These are phyloP conservation scores for Pestalotiopsis sp. DNA, from an alignment of 2,329 filamentous ascomycete genomes.

Conservation along the genomic window DNA sequence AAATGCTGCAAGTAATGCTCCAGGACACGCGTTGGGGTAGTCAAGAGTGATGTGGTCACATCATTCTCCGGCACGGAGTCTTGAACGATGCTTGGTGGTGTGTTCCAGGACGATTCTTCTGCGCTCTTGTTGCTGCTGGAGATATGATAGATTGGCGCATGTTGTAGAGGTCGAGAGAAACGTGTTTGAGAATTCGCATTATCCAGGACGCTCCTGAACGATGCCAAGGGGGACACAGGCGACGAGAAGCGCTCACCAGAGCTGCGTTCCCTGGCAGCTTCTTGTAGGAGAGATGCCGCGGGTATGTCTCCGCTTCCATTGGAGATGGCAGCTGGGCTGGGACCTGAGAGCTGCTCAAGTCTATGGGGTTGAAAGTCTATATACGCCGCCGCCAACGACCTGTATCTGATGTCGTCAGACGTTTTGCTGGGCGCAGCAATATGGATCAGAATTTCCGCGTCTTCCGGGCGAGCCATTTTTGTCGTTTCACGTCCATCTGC, in stretches of 20 bases:
- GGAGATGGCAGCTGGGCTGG: background rate
- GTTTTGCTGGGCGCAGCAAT: conserved; percentile 51
- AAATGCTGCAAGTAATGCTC: conserved; percentile 47
- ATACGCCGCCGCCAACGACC: conserved; percentile 52
- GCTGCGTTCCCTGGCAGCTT: background rate
- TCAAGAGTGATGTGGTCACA: conserved; percentile 31
- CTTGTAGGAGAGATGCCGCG: too few relatives aligned
- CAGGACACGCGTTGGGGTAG: conserved; percentile 53
- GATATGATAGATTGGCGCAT: background rate
- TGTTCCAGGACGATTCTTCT: conserved; percentile 39
- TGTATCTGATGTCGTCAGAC: conserved; percentile 50
- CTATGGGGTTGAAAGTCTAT: conserved; percentile 41
- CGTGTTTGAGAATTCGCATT: conserved; percentile 34
- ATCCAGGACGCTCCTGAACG: conserved; percentile 46
- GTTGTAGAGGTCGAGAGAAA: background rate
- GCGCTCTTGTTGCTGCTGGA: conserved; percentile 1
- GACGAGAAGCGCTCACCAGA: conserved; percentile 15
- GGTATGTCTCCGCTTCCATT: background rate
- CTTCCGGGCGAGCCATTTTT: conserved; percentile 29
- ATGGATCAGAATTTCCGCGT: conserved; percentile 58
- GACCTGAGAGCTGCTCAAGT: background rate
- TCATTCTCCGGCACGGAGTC: conserved; percentile 54
- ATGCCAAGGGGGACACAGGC: conserved; percentile 36
- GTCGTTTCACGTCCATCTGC: background rate
- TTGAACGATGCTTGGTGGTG: conserved; percentile 51